Percentiles rank a stretch among this genome's conserved stretches.
Conservation (phyloP, 2,329 filamentous ascomycete species). For the Fusarium algeriense region DNA sequence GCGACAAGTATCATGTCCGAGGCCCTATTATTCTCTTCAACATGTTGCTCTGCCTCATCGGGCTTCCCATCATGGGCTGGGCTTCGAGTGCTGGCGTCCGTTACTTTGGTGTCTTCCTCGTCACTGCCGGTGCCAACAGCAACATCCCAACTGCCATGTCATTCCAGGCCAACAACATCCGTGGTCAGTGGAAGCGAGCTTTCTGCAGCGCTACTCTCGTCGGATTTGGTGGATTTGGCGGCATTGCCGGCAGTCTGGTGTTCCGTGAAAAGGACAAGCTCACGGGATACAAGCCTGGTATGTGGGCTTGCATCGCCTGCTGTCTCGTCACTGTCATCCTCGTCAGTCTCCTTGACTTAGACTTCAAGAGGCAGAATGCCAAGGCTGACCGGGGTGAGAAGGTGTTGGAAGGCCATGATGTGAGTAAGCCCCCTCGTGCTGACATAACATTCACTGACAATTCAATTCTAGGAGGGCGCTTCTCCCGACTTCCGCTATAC, state of each 20-base stretch:
- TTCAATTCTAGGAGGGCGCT: constrained; percentile 43
- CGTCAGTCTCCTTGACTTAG: constrained; percentile 56
- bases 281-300: constrained; percentile 65
- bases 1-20: constrained; percentile 75
- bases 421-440: constrained; percentile 51
- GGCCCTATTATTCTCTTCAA: constrained; percentile 76
- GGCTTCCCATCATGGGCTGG: constrained; percentile 80
- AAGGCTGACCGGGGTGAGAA: constrained; percentile 67
- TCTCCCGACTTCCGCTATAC: constrained; percentile 53
- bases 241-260: constrained; percentile 80
- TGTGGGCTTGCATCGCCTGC: constrained; percentile 68
- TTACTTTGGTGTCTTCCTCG: constrained; percentile 81
- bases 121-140: constrained; percentile 80
- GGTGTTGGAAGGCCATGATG: constrained; percentile 63
- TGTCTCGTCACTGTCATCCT: constrained; percentile 60
- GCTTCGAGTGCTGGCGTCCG: constrained; percentile 66
- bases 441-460: constrained; percentile 22
- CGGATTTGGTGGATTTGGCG: constrained; percentile 81
- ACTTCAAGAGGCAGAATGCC: constrained; percentile 60
- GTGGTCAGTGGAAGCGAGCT: constrained; percentile 89
- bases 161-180: constrained; percentile 89
- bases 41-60: constrained; percentile 74
- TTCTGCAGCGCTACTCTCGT: constrained; percentile 82
- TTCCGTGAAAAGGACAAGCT: constrained; percentile 70
- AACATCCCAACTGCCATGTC: constrained; percentile 81